Conservation (phyloP, 2,329 filamentous ascomycete genomes). For the Colletotrichum tanaceti region DNA sequence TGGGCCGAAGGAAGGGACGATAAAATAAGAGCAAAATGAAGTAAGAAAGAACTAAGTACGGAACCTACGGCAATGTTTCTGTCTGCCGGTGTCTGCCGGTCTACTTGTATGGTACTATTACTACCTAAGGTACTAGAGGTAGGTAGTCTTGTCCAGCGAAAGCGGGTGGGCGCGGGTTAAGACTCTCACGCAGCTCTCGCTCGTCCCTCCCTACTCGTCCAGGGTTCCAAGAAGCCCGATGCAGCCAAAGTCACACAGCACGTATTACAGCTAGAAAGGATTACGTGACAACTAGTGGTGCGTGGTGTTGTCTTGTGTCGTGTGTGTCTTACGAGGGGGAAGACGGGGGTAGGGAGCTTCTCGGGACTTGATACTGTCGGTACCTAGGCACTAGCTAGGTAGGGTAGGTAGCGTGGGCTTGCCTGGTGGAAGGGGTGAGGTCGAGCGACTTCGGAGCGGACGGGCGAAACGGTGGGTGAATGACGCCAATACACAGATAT, state of each 20-base stretch:
- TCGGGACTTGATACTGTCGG: neutral
- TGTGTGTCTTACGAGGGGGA: slow-evolving; percentile 6
- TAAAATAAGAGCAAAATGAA: slow-evolving; percentile 18
- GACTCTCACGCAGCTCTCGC: slow-evolving; percentile 3
- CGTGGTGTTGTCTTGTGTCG: neutral
- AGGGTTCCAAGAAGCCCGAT: slow-evolving; percentile 26
- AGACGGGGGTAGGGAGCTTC: no score
- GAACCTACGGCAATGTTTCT: neutral
- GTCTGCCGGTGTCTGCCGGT: no score
- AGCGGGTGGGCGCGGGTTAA: slow-evolving; percentile 26
- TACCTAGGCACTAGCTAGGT: no score
- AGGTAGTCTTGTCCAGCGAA: slow-evolving; percentile 5
- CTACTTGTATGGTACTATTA: no score
- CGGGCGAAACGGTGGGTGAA: slow-evolving; percentile 39
- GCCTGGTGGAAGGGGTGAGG: slow-evolving; percentile 20
- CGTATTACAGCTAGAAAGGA: slow-evolving; percentile 20
- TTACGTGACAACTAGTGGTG: slow-evolving; percentile 6
- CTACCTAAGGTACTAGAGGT: no score
- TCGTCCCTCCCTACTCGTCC: slow-evolving; percentile 32
- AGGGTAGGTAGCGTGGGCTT: slow-evolving; percentile 12
- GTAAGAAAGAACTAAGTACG: neutral
- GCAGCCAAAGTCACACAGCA: slow-evolving; percentile 11
- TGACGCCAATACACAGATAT: slow-evolving; percentile 32
- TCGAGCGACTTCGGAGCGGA: slow-evolving; percentile 33
- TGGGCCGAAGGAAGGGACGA: neutral